Conservation (phyloP, 768 basidiomycete genomes). For the Tylopilus rubrobrunneus region DNA sequence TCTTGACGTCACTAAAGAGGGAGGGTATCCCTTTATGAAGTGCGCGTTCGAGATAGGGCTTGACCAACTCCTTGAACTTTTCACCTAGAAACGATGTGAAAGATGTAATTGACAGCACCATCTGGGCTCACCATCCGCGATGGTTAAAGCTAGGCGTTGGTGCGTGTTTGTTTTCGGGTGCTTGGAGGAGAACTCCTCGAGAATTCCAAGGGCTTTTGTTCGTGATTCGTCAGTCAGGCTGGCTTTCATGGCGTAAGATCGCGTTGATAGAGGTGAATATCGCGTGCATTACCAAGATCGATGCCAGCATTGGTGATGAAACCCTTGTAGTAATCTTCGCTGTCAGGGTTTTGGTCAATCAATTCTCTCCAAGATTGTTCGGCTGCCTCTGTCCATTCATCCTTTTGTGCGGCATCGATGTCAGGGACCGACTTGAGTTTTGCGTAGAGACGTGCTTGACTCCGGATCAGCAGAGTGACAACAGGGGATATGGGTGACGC, state of each 20-base stretch:
- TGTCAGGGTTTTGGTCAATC: slow-evolving; percentile 84
- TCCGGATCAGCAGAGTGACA: slow-evolving; percentile 3
- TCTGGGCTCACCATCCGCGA: slow-evolving; percentile 47
- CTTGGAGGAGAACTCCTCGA: slow-evolving; percentile 57
- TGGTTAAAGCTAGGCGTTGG: slow-evolving; percentile 64
- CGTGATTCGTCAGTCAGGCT: slow-evolving; percentile 47
- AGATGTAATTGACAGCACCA: background rate
- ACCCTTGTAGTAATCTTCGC: slow-evolving; percentile 72
- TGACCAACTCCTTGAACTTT: slow-evolving; percentile 60
- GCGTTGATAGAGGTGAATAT: background rate
- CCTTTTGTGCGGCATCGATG: slow-evolving; percentile 9
- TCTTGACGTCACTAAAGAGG: slow-evolving; percentile 87
- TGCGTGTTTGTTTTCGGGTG: slow-evolving; percentile 71
- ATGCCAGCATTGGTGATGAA: slow-evolving; percentile 66
- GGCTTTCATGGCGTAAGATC: slow-evolving; percentile 29
- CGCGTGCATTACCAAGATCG: slow-evolving; percentile 50
- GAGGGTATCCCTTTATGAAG: slow-evolving; percentile 88
- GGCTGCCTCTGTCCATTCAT: slow-evolving; percentile 57
- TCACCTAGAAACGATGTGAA: slow-evolving; percentile 41
- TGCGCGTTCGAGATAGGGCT: slow-evolving; percentile 63
- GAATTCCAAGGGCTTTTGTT: slow-evolving; percentile 48
- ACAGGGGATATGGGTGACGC: background rate
- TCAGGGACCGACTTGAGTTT: slow-evolving; percentile 37
- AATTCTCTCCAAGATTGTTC: slow-evolving; percentile 77
- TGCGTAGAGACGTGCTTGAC: slow-evolving; percentile 71